Evolutionary conservation across 805 yeast species (phyloP).

Genomic region (Cyberlindnera amylophila): DNA sequence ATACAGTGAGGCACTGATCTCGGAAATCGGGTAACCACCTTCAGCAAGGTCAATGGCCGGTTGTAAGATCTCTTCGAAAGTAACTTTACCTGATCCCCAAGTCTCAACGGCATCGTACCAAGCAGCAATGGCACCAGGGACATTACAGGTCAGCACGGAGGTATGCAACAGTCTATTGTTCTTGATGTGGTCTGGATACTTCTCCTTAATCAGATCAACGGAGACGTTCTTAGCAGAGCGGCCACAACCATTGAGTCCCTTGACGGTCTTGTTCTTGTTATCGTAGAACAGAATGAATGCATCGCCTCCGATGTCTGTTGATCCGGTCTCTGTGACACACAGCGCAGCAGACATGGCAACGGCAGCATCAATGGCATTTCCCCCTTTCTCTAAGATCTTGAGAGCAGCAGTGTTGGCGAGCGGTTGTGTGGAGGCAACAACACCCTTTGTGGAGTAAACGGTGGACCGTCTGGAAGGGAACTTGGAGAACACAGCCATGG

Average conservation of each 20-base stretch:
- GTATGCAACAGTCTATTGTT: slow-evolving; percentile 46
- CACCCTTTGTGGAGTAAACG: slow-evolving; percentile 68
- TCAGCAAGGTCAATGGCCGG: slow-evolving; percentile 72
- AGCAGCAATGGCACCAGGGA: slow-evolving; percentile 79
- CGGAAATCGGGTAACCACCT: slow-evolving; percentile 61
- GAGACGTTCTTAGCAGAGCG: slow-evolving; percentile 51
- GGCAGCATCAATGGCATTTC: slow-evolving; percentile 67
- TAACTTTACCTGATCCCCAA: slow-evolving; percentile 72
- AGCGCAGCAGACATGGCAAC: slow-evolving; percentile 57
- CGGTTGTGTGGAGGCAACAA: slow-evolving; percentile 74
- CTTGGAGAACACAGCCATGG: slow-evolving; percentile 9
- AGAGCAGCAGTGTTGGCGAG: slow-evolving; percentile 73
- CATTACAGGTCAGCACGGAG: slow-evolving; percentile 60
- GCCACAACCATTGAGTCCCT: slow-evolving; percentile 76
- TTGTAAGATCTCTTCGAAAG: slow-evolving; percentile 51
- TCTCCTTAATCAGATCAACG: slow-evolving; percentile 43
- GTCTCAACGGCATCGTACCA: slow-evolving; percentile 66
- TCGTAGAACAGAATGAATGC: slow-evolving; percentile 62
- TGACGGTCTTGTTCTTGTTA: slow-evolving; percentile 44
- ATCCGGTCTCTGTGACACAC: slow-evolving; percentile 53
- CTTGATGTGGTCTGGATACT: slow-evolving; percentile 38
- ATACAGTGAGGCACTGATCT: slow-evolving; percentile 55
- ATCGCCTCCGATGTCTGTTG: slow-evolving; percentile 67
- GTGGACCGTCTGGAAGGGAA: slow-evolving; percentile 65
- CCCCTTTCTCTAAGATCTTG: slow-evolving; percentile 62